A percentile compares a stretch with the other conserved stretches of the same genome.
Evolutionary conservation across 2,329 filamentous ascomycete genomes (phyloP).

Genomic region (Sclerotinia spermophila): DNA sequence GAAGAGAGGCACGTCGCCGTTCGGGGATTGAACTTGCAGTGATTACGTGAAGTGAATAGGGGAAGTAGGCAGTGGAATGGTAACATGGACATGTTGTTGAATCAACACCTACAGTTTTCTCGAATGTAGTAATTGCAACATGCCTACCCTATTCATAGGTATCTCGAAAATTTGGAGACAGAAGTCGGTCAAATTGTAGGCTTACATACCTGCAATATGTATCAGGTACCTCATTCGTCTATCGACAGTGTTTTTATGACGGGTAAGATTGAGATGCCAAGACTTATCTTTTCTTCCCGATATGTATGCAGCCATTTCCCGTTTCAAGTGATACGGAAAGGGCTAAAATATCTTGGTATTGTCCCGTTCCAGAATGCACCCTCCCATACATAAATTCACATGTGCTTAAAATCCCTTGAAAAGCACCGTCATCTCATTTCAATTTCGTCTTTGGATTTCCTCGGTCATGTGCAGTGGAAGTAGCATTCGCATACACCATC

Average conservation of each 20-base stretch:
- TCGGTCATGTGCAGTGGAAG: neutral
- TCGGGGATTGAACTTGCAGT: constrained; percentile 9
- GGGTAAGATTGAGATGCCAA: neutral
- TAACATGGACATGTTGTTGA: neutral
- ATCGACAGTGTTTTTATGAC: neutral
- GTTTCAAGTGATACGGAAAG: neutral
- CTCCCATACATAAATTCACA: neutral
- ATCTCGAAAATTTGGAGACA: neutral
- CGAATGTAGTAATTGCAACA: constrained; percentile 7
- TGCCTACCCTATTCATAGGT: neutral
- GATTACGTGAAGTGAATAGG: neutral
- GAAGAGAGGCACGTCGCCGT: neutral
- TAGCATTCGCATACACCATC: neutral
- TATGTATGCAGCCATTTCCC: neutral
- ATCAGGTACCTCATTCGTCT: neutral
- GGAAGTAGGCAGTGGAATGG: neutral
- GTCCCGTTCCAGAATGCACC: neutral
- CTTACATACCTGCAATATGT: neutral
- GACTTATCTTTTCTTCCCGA: constrained; percentile 1
- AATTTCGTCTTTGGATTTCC: neutral
- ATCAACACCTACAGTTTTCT: neutral
- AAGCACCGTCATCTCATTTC: neutral
- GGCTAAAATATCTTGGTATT: neutral
- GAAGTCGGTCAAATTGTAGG: neutral
- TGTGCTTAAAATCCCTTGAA: neutral